Evolutionary conservation across 805 yeast genomes (phyloP).

Genomic region (Cyberlindnera xylosilytica): DNA sequence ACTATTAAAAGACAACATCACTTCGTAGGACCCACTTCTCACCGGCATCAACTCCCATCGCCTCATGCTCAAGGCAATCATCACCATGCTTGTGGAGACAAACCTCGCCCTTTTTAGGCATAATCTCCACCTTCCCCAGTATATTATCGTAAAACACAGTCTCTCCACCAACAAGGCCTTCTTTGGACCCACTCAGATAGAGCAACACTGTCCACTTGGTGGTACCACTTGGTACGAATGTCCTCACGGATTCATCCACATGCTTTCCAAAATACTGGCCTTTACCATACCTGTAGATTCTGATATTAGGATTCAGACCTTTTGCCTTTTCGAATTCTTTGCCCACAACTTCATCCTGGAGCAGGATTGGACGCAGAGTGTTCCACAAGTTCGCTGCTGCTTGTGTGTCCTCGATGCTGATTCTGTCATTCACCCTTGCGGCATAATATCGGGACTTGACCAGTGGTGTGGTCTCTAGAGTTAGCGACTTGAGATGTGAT

Average conservation of each 20-base stretch:
- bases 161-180: conserved; percentile 56
- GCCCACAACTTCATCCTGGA: conserved; percentile 30
- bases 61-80: conserved; percentile 61
- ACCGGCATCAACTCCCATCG: conserved; percentile 46
- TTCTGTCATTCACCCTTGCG: conserved; percentile 53
- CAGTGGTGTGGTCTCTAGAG: conserved; percentile 46
- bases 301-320: conserved; percentile 53
- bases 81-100: conserved; percentile 64
- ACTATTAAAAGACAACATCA: conserved; percentile 41
- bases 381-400: conserved; percentile 42
- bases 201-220: conserved; percentile 61
- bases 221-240: conserved; percentile 31
- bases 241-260: conserved; percentile 53
- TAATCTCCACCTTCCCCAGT: conserved; percentile 33
- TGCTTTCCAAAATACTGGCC: conserved; percentile 62
- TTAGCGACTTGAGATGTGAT: conserved; percentile 2
- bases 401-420: conserved; percentile 35
- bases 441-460: conserved; percentile 52
- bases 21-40: conserved; percentile 63
- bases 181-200: conserved; percentile 50
- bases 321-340: conserved; percentile 36
- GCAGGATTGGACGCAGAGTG: conserved; percentile 34
- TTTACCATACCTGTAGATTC: conserved; percentile 51
- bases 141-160: conserved; percentile 45
- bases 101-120: conserved; percentile 54